These are phyloP conservation scores for Mytilinidion resinicola DNA, from an alignment of 495 filamentous ascomycete species.

Conservation along the genomic window DNA sequence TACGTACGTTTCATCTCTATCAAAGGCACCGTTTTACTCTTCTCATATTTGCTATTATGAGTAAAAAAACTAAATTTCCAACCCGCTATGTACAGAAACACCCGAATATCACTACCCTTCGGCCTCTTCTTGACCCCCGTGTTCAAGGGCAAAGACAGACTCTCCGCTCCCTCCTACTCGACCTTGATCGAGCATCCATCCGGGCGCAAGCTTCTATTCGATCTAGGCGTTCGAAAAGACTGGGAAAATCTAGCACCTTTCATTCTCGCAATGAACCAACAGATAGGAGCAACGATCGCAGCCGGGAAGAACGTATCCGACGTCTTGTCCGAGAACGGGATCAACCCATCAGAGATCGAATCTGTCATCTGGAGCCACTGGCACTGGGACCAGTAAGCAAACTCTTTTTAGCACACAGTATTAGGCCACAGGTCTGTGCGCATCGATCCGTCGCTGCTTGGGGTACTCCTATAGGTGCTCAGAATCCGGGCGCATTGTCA, in stretches of 20 bases:
- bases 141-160: slow-evolving; percentile 39
- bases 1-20: slow-evolving; percentile 7
- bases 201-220: slow-evolving; percentile 47
- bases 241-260: slow-evolving; percentile 38
- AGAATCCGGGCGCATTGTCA: no score
- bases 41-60: no score
- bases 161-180: slow-evolving; percentile 44
- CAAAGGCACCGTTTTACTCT: not conserved
- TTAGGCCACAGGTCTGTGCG: no score
- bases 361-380: slow-evolving; percentile 30
- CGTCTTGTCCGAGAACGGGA: slow-evolving; percentile 29
- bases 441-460: no score
- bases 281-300: slow-evolving; percentile 22
- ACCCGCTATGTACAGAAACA: not conserved
- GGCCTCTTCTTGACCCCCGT: slow-evolving; percentile 34
- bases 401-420: not conserved
- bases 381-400: slow-evolving; percentile 5
- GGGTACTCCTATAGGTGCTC: no score
- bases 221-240: slow-evolving; percentile 53
- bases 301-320: slow-evolving; percentile 32
- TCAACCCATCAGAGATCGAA: slow-evolving; percentile 23
- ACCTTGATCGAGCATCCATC: slow-evolving; percentile 52
- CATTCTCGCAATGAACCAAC: slow-evolving; percentile 8
- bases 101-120: slow-evolving; percentile 18
- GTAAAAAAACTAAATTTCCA: no score